Conservation (phyloP, 352 stramenopile species). For the Phytopythium ostracodes region DNA sequence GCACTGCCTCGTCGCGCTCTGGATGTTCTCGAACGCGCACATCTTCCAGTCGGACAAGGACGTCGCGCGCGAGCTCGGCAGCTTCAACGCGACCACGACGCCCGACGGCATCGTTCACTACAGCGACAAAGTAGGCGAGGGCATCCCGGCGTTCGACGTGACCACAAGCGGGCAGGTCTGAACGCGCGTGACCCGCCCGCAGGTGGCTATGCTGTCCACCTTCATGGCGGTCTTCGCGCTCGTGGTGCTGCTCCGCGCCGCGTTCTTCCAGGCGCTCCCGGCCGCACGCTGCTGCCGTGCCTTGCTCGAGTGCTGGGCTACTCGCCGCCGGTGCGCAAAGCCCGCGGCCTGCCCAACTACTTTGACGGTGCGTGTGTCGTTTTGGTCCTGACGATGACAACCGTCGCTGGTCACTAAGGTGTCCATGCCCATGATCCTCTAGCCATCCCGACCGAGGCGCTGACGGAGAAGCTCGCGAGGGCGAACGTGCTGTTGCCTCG, state of each 20-base stretch:
- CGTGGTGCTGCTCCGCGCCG: slow-evolving; percentile 43
- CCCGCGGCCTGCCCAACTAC: slow-evolving; percentile 66
- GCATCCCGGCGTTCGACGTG: slow-evolving; percentile 52
- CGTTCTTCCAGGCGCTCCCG: slow-evolving; percentile 72
- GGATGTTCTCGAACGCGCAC: slow-evolving; percentile 86
- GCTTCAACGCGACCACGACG: slow-evolving; percentile 2
- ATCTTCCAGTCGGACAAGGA: slow-evolving; percentile 68
- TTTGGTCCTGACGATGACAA: neutral
- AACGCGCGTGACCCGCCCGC: slow-evolving; percentile 52
- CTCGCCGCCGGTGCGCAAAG: slow-evolving; percentile 37
- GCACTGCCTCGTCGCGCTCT: slow-evolving; percentile 72
- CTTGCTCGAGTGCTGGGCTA: slow-evolving; percentile 54
- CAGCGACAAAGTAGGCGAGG: slow-evolving; percentile 29
- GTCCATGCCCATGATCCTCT: neutral
- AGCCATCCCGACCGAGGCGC: slow-evolving; percentile 59
- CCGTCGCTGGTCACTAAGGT: neutral
- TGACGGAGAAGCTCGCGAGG: slow-evolving; percentile 45
- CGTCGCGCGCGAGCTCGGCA: slow-evolving; percentile 14
- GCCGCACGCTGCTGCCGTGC: slow-evolving; percentile 50
- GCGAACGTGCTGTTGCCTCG: slow-evolving; percentile 21
- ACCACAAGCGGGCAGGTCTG: slow-evolving; percentile 42
- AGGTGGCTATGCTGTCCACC: slow-evolving; percentile 73
- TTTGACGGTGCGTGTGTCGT: slow-evolving; percentile 47
- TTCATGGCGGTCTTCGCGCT: slow-evolving; percentile 55
- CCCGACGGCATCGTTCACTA: slow-evolving; percentile 5